These are phyloP conservation scores for Plenodomus tracheiphilus DNA, from an alignment of 2,329 filamentous ascomycete species.

Conservation along the genomic window DNA sequence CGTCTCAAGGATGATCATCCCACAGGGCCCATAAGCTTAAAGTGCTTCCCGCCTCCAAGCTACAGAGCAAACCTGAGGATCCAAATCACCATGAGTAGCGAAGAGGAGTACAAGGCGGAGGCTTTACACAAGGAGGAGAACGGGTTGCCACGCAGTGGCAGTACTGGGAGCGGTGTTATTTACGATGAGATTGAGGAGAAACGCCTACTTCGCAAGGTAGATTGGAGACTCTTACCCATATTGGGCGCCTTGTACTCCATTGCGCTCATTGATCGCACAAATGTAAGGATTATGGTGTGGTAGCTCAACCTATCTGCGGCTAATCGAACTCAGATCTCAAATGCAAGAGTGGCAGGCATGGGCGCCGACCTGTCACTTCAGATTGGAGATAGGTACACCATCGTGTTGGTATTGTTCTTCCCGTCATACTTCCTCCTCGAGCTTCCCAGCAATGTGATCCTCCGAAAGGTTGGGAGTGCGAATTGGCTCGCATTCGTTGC, in stretches of 20 bases:
- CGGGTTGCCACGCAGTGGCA: conserved; percentile 1
- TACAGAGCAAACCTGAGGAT: not conserved
- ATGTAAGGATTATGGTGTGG: conserved; percentile 11
- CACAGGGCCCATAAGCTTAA: not conserved
- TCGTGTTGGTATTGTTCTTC: conserved; percentile 31
- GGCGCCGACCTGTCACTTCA: conserved; percentile 22
- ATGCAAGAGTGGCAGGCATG: conserved; percentile 36
- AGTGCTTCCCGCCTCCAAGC: conserved; percentile 1
- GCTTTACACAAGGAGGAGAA: conserved; percentile 11
- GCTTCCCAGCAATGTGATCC: conserved; percentile 28
- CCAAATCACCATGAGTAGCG: conserved; percentile 11
- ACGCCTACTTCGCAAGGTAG: conserved; percentile 34
- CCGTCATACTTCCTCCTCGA: conserved; percentile 29
- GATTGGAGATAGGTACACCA: conserved; percentile 28
- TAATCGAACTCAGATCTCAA: conserved; percentile 19
- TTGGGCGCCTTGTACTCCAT: conserved; percentile 45
- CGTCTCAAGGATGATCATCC: not conserved
- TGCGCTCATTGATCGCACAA: conserved; percentile 43
- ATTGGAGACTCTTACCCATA: conserved; percentile 46
- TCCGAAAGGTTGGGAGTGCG: conserved; percentile 30
- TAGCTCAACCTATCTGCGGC: not conserved
- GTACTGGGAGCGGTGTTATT: conserved; percentile 7
- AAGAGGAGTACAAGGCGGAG: conserved; percentile 16
- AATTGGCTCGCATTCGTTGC: conserved; percentile 33
- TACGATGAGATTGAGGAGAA: conserved; percentile 22